Evolutionary conservation across 1,284 basidiomycete genomes (phyloP), one percentile per base, ranked within the genome.

Genomic region (Ustilago shanxiensis): DNA sequence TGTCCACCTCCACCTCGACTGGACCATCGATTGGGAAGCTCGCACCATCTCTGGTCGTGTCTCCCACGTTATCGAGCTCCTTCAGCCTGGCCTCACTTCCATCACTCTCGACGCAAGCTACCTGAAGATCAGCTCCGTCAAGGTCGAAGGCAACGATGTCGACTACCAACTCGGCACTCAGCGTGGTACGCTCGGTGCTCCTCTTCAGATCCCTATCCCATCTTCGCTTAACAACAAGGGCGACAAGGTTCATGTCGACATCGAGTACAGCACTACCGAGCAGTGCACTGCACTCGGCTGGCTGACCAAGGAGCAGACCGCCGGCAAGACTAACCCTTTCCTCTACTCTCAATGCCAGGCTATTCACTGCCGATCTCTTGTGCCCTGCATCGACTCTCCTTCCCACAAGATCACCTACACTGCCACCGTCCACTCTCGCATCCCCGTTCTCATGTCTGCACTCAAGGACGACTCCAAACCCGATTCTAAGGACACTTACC

Each of bases 341-440:
- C 88, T 98, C 39, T 98, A 97, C 89, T 95, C 93, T 66, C 95
- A 98, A 87, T 94, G 93, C 84, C 95, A 98, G 86, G 94, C 95
- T 16, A 79, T 79, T 39, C 71, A 75, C 64, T 67, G 57, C 31
- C 65, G 83, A 55, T 81, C 79, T 53, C 72, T 83, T 47, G 56
- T 79, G 2, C 77, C 80, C 39, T 79, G 80, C 72, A 79, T 83
- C 61, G 84, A 86, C 72, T 77, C 84, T 24, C 84, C 84, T 9
- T 78, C 79, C 14, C 81, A 80, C 80, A 85, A 85, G 65, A 68
- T 84, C 62, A 84, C 83, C 45, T 86, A 85, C 80, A 82, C 84
- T 10, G 71, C 79, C 24, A 72, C 59, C 28, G 79, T 83, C 39
- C 67, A 75, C 26, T 76, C 83, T 31, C 59, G 62, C 50, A 76